Base-by-base conservation (phyloP, 441 rosid genomes). In the Heliophila coronopifolia region DNA sequence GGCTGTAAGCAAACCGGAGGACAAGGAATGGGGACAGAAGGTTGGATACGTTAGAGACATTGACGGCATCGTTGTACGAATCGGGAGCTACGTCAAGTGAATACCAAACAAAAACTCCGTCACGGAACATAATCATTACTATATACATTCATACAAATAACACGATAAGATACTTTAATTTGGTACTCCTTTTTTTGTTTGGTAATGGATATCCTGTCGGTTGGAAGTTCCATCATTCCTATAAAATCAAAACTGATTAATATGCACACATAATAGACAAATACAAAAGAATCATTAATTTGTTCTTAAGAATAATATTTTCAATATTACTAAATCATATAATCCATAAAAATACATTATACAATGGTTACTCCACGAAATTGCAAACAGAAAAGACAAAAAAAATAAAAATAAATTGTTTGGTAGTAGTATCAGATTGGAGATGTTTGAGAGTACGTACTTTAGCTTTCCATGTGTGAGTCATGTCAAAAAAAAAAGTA, bases 21-120 rank as follows among this genome's bases (percentile, higher is more conserved):
- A 81, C 42, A 83, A 78, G 56, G 87, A 83, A 48, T 90, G 97
- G 95, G 92, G 87, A 1, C 97, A 90, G 68, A 86, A 61, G 59
- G 94, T 86, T 2, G 95, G 92, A 3, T 84, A 90, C 41, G 94
- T 84, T 16, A 84, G 90, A 10, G 95, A 90, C 47, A 49, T 80
- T 6, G 79, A 90, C 20, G 95, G 95, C 1, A 77, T 68, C 9
- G 79, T 74, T 3, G 78, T 81, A 22, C 71, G 87, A 25, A 59
- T 90, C 55, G 94, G 94, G 5, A 81, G 86, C 70, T 45, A 67
- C 42, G 95, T 81, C 31, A 7, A 58, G 71, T 28, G 67, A 83
- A 1, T 50, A 73, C 4, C 68, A 68, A 15, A 56, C 32, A 14
- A 28, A 53, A 3, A 34, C 38, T 13, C 20, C 9, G 23, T 23